Evolutionary conservation across 2,329 filamentous ascomycete genomes (phyloP), one percentile per base, ranked within the genome.

Genomic region (Sclerotinia nivalis): DNA sequence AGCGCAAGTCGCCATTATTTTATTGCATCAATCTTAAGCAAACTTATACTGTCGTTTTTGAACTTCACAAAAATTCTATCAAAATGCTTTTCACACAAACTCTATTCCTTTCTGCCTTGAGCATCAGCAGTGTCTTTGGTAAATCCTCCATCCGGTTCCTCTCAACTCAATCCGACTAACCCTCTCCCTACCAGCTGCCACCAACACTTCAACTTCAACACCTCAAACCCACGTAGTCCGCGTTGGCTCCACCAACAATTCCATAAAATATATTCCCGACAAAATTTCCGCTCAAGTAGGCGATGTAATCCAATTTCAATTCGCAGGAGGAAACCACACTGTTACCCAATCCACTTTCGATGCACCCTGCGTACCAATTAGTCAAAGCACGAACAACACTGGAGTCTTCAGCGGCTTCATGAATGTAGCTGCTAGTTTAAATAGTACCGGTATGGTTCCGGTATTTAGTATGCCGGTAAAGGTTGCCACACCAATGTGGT

Each of bases 301-400:
- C 73, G 83, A 86, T 75, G 85, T 88, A 81, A 83, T 91, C 18
- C 87, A 89, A 80, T 91, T 90, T 83, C 87, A 90, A 79, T 91
- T 90, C 82, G 82, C 83, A 72, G 83, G 82, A 12, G 85, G 84
- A 75, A 94, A 94, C 83, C 92, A 95, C 85, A 93, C 91, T 65
- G 88, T 93, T 70, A 91, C 89, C 22, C 91, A 93, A 83, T 92
- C 91, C 60, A 88, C 84, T 76, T 95, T 94, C 76, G 88, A 90
- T 75, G 80, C 85, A 69, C 91, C 91, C 18, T 93, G 91, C 81
- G 79, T 85, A 40, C 90, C 91, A 65, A 86, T 91, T 74, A 76
- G 78, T 28, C 55, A 70, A 72, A 80, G 83, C 69, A 79, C 83
- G 79, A 85, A 86, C 76, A 43, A 13, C 5, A 81, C 82, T 4